Base-by-base conservation (phyloP, 768 basidiomycete species). In the Austroboletus festivus region DNA sequence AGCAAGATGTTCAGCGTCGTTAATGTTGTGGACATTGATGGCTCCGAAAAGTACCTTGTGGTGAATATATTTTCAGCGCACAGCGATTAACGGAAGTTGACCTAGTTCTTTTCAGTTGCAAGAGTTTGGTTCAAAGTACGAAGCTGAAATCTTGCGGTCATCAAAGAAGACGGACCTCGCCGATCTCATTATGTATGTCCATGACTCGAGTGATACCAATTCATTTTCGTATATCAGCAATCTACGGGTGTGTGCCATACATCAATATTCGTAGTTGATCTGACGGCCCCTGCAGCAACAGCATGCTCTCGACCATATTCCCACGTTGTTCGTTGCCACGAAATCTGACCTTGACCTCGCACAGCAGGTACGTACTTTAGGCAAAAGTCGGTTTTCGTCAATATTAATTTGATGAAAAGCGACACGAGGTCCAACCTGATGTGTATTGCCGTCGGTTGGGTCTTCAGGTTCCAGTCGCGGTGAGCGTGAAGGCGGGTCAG, bases 201-300 rank as follows among this genome's bases (percentile, higher is more conserved):
- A 97, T 61, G 95, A 99, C 69, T 97, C 94, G 40, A 93, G 91
- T 63, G 95, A 99, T 65, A 97, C 95, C 34, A 98, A 99, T 70
- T 96, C 93, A 10, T 99, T 99, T 67, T 94, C 92, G 40, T 96
- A 98, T 70, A 93, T 99, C 66, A 94, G 92, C 59, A 96, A 95
- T 71, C 73, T 97, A 60, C 81, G 95, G 66, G 93, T 95, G 64
- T 48, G 81, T 70, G 37, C 24, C 58, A 35, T 15, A 47, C 13
- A 37, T 42, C 18, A 11, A 43, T n/a, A 16, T 28, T 30, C 20
- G 24, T 44, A 21, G 20, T 19, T 47, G 23, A 28, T 50, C 58
- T 62, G 57, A 58, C 53, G 39, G 33, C 30, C 62, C 47, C 38
- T 45, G 30, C 69, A 96, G 93, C 94, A 97, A 90, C 93, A 94